Conservation (phyloP, 2,329 filamentous ascomycete genomes). For the Ampelomyces quisqualis region DNA sequence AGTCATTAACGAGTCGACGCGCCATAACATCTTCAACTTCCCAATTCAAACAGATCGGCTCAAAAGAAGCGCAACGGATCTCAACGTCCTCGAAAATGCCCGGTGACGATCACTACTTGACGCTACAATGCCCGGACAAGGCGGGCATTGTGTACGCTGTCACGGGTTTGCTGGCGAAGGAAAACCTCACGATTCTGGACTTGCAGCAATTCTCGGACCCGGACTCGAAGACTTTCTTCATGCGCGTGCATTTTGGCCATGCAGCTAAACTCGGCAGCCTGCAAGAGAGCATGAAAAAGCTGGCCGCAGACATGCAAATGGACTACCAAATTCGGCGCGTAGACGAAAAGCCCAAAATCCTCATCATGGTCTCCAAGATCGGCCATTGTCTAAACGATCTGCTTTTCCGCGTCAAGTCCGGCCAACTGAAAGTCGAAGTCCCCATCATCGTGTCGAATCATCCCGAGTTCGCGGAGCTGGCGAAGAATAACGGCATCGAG, state of each 20-base stretch:
- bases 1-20: conserved; percentile 23
- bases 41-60: conserved; percentile 23
- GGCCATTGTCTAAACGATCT: conserved; percentile 84
- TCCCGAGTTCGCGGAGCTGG: conserved; percentile 68
- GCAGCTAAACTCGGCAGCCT: conserved; percentile 47
- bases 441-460: conserved; percentile 83
- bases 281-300: conserved; percentile 60
- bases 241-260: conserved; percentile 80
- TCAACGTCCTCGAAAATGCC: conserved; percentile 33
- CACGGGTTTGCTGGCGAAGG: conserved; percentile 71
- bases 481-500: conserved; percentile 70
- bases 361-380: conserved; percentile 90
- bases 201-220: conserved; percentile 82
- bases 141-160: conserved; percentile 83
- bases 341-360: conserved; percentile 68
- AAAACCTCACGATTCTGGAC: conserved; percentile 79
- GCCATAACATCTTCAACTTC: conserved; percentile 19
- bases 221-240: conserved; percentile 75
- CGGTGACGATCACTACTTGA: conserved; percentile 55
- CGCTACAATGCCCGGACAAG: conserved; percentile 80
- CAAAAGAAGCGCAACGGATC: conserved; percentile 20
- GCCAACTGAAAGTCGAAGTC: conserved; percentile 72
- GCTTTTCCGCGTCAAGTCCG: conserved; percentile 73
- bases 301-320: conserved; percentile 66
- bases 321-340: conserved; percentile 70